Evolutionary conservation across 2,329 filamentous ascomycete genomes (phyloP).

Genomic region (Septoria linicola): DNA sequence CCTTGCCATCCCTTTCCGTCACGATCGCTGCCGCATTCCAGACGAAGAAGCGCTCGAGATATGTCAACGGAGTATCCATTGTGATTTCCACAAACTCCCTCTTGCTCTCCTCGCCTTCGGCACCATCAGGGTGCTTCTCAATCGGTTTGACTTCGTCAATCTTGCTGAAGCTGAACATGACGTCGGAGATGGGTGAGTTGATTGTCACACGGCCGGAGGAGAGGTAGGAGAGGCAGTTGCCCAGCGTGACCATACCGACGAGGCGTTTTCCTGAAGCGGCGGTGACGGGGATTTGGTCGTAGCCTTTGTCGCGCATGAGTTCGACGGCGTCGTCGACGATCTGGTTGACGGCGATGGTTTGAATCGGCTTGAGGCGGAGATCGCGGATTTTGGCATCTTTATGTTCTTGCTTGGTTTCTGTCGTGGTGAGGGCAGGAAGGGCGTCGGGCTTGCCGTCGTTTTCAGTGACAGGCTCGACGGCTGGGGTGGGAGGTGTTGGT

Average conservation of each 20-base stretch:
- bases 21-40: constrained; percentile 97
- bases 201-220: constrained; percentile 76
- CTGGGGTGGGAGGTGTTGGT: constrained; percentile 39
- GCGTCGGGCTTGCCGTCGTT: constrained; percentile 17
- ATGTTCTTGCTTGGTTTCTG: constrained; percentile 63
- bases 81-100: constrained; percentile 92
- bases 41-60: constrained; percentile 89
- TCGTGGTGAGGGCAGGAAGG: constrained; percentile 40
- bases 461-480: constrained; percentile 31
- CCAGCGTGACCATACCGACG: constrained; percentile 89
- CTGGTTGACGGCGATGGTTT: constrained; percentile 70
- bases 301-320: constrained; percentile 96
- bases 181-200: constrained; percentile 71
- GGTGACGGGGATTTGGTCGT: constrained; percentile 94
- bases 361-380: constrained; percentile 89
- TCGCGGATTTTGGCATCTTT: constrained; percentile 74
- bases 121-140: constrained; percentile 60
- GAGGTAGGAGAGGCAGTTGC: constrained; percentile 89
- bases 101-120: constrained; percentile 43
- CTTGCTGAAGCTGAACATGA: constrained; percentile 95
- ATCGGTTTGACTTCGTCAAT: constrained; percentile 91
- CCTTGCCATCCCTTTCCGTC: constrained; percentile 65
- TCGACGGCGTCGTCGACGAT: constrained; percentile 86
- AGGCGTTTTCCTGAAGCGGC: constrained; percentile 65
- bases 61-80: constrained; percentile 76